These are phyloP conservation scores for Neoarthrinium moseri DNA, from an alignment of 2,329 filamentous ascomycete genomes.

Conservation along the genomic window DNA sequence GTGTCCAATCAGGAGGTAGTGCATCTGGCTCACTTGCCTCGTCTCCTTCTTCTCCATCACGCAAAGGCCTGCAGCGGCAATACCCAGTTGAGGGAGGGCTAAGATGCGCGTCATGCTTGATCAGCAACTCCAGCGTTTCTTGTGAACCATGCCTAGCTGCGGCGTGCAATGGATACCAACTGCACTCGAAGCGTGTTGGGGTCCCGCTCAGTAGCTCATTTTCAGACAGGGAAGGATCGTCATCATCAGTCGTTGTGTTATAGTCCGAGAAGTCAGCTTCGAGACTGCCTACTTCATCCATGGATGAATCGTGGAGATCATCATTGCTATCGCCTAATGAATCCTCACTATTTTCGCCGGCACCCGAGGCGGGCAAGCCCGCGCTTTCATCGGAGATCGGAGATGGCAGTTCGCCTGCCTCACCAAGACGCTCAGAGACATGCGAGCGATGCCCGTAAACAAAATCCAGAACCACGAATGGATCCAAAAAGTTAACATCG, in stretches of 20 bases:
- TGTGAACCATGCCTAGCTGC: neutral
- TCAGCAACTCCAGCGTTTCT: neutral
- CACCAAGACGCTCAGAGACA: neutral
- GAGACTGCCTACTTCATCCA: neutral
- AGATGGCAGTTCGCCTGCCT: neutral
- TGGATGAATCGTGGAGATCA: neutral
- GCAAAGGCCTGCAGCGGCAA: too few relatives aligned
- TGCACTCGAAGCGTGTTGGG: neutral
- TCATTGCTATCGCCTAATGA: neutral
- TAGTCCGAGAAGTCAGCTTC: neutral
- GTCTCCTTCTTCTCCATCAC: too few relatives aligned
- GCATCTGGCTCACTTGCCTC: too few relatives aligned
- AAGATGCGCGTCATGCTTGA: neutral
- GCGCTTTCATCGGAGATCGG: neutral
- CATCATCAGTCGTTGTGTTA: neutral
- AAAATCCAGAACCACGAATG: too few relatives aligned
- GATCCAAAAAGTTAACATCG: too few relatives aligned
- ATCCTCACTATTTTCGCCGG: neutral
- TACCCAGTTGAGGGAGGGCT: neutral
- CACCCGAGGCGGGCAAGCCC: neutral
- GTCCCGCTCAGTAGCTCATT: neutral
- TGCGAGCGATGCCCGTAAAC: neutral
- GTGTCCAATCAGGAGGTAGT: neutral
- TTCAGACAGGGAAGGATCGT: neutral
- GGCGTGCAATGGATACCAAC: neutral